Evolutionary conservation across 306 rosid genomes (phyloP).

Genomic region (Arachis hypogaea): DNA sequence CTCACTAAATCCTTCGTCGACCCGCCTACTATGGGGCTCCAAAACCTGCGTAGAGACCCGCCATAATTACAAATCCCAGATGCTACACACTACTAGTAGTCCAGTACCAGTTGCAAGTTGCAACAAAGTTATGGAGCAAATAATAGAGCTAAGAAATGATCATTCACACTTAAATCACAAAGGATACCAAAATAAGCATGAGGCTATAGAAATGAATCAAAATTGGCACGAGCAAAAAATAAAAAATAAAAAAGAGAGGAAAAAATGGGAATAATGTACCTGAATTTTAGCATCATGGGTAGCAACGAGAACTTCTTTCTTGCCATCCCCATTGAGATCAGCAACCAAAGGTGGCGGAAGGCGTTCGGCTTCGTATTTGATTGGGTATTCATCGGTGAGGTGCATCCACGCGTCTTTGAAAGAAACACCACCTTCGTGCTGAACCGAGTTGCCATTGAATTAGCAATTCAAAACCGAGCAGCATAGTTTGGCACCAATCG

Average conservation of each 20-base stretch:
- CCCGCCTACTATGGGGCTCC: conserved; percentile 90
- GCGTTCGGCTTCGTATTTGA: conserved; percentile 91
- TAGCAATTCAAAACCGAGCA: not conserved
- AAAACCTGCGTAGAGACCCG: conserved; percentile 57
- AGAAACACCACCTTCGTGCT: conserved; percentile 96
- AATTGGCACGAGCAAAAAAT: conserved; percentile 2
- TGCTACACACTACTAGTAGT: conserved; percentile 9
- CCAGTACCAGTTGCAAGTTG: conserved; percentile 15
- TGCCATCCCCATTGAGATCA: conserved; percentile 97
- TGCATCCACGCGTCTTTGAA: conserved; percentile 98
- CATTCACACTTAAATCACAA: conserved; percentile 1
- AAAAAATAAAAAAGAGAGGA: conserved; percentile 9
- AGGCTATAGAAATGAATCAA: not conserved
- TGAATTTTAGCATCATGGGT: conserved; percentile 95
- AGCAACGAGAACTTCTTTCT: conserved; percentile 88
- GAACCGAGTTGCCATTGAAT: conserved; percentile 25
- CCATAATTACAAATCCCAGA: conserved; percentile 13
- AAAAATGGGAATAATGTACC: conserved; percentile 46
- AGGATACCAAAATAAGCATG: conserved; percentile 20
- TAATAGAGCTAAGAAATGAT: not conserved
- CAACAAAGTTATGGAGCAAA: conserved; percentile 30
- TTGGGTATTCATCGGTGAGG: conserved; percentile 85
- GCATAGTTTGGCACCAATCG: conserved; percentile 1
- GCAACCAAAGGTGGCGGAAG: conserved; percentile 94
- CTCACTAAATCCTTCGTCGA: conserved; percentile 89